Base-by-base conservation (phyloP, 176 grass and related monocot genomes). In the Microstegium vimineum region DNA sequence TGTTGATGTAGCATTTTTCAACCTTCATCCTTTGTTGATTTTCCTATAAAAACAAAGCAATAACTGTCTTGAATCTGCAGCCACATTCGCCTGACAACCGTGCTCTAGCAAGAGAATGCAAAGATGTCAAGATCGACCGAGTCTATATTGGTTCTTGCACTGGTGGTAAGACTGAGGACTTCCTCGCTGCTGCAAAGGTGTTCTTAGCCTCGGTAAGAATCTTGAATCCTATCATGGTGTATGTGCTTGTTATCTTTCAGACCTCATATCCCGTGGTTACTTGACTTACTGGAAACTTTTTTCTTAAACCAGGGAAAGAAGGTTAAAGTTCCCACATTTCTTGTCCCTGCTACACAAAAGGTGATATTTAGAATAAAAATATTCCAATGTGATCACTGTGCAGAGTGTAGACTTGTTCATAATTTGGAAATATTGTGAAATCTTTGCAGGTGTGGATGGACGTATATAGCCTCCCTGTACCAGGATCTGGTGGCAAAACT, bases 141-240 rank as follows among this genome's bases (percentile, higher is more conserved):
- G 92, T 95, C 28, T 95, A 98, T 84, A 98, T 98, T 38, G 96
- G 96, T 76, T 98, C 95, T 86, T 98, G 95, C 76, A 98, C 96
- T 61, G 96, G 96, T 77, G 92, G 96, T 31, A 98, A 98, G 80
- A 98, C 91, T 0, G 90, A 98, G 73, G 96, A 98, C 76, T 98
- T 98, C 60, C 52, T 98, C 68, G 90, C 90, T 86, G 96, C 93
- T 45, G 96, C 96, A 6, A 95, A 93, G 78, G 90, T 98, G 80
- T 88, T 98, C 84, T 86, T 93, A 56, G 90, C 92, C 86, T 95
- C 87, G 52, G 96, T 98, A 89, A 90, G 92, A 85, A 62, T 13
- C 56, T 84, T 86, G 61, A 81, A 77, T 77, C 34, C 75, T 80
- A 47, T 82, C 1, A 8, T 61, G 46, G 65, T 61, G 30, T 77